Percentiles rank a stretch among this genome's conserved stretches.
These are phyloP conservation scores for Podosphaera leucotricha DNA, from an alignment of 2,329 filamentous ascomycete genomes.

Conservation along the genomic window DNA sequence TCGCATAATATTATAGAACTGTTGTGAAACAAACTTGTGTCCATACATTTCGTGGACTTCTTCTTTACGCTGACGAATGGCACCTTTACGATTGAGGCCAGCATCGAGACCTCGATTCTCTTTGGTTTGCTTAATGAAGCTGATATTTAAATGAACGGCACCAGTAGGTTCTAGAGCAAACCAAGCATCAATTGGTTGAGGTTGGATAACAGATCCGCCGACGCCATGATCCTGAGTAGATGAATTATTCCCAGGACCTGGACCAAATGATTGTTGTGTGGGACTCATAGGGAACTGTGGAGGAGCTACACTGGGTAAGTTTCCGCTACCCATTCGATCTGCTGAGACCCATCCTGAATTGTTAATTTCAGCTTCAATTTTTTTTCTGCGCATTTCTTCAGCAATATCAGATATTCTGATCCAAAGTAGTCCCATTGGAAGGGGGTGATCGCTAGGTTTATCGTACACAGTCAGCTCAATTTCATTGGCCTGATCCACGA, in stretches of 20 bases:
- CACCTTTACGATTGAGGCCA: conserved; percentile 81
- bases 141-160: conserved; percentile 73
- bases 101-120: conserved; percentile 65
- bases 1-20: conserved; percentile 99
- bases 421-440: conserved; percentile 90
- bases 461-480: conserved; percentile 96
- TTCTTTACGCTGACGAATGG: conserved; percentile 92
- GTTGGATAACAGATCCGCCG: conserved; percentile 15
- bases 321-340: conserved; percentile 61
- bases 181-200: conserved; percentile 64
- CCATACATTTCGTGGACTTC: conserved; percentile 97
- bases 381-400: conserved; percentile 92
- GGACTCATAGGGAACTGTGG: conserved; percentile 35
- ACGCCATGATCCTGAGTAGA: conserved; percentile 15
- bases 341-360: conserved; percentile 92
- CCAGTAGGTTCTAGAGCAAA: conserved; percentile 91
- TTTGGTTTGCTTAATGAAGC: conserved; percentile 76
- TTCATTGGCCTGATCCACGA: conserved; percentile 96
- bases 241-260: conserved; percentile 18
- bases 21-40: conserved; percentile 95
- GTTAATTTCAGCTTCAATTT: conserved; percentile 87
- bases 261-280: conserved; percentile 21
- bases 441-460: conserved; percentile 70
- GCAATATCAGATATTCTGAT: conserved; percentile 90
- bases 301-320: conserved; percentile 20